phyloP scores from a whole-genome alignment of 2,329 filamentous ascomycete species.

The Zalaria sp. region DNA sequence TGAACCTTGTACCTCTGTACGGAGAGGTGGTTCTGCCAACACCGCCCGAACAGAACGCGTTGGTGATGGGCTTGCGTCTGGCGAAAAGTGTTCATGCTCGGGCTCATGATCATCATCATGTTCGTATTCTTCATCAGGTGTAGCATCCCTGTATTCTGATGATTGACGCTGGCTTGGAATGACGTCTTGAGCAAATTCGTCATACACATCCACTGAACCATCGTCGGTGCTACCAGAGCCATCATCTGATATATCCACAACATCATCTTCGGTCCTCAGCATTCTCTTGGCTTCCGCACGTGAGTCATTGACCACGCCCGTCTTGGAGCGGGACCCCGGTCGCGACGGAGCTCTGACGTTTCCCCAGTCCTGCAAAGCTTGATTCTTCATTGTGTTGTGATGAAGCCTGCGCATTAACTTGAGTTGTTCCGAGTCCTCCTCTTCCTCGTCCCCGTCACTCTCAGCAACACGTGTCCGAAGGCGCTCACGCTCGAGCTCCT shows the following conservation, averaged over 20 bases:
- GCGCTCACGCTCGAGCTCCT: constrained; percentile 6
- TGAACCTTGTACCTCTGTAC: background rate
- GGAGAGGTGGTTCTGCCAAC: background rate
- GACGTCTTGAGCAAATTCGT: constrained; percentile 19
- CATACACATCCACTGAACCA: constrained; percentile 20
- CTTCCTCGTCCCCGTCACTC: constrained; percentile 11
- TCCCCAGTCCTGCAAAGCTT: constrained; percentile 8
- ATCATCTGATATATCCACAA: constrained; percentile 12
- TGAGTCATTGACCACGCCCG: background rate
- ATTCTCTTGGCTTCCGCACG: too few relatives aligned
- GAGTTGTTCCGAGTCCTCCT: constrained; percentile 7
- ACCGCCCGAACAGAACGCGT: too few relatives aligned
- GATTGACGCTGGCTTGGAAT: constrained; percentile 14
- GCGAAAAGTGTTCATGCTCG: background rate
- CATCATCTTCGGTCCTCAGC: constrained; percentile 4
- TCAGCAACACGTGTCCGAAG: constrained; percentile 2
- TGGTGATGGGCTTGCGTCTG: background rate
- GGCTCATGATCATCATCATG: too few relatives aligned
- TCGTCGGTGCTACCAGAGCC: constrained; percentile 2
- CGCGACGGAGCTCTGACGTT: constrained; percentile 9
- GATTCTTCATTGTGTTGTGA: constrained; percentile 10
- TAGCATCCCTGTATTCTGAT: background rate
- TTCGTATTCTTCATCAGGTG: background rate
- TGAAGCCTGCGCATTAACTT: constrained; percentile 6
- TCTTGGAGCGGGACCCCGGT: constrained; percentile 3